These are phyloP conservation scores for Nymphaea colorata DNA, from an alignment of 164 flowering plant genomes.

Conservation along the genomic window DNA sequence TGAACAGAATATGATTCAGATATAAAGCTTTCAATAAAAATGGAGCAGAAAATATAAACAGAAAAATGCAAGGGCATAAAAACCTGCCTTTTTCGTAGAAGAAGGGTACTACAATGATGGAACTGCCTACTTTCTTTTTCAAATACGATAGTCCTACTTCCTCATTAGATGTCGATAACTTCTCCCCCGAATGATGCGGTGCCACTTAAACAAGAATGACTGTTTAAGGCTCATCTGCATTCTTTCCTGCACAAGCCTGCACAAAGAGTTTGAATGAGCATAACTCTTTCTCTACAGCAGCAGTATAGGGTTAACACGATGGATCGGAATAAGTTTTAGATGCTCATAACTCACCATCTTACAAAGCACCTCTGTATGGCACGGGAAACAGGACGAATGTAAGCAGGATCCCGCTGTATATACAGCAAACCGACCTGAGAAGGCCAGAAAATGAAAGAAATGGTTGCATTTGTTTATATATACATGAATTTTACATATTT, in stretches of 20 bases:
- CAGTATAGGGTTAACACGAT: slow-evolving; percentile 2
- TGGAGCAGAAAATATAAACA: too few species aligned
- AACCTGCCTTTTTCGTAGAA: too few species aligned
- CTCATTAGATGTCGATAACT: slow-evolving; percentile 83
- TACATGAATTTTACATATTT: too few species aligned
- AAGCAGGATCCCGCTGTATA: slow-evolving; percentile 83
- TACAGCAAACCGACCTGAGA: slow-evolving; percentile 84
- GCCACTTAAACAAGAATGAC: slow-evolving; percentile 51
- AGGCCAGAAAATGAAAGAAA: not conserved
- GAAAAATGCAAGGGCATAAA: too few species aligned
- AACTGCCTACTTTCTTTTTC: too few species aligned
- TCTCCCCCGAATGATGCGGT: slow-evolving; percentile 76
- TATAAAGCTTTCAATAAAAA: too few species aligned
- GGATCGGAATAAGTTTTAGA: not conserved
- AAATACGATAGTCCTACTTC: too few species aligned
- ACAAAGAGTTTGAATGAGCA: not conserved
- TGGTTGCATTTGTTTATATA: too few species aligned
- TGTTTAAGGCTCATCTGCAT: slow-evolving; percentile 39
- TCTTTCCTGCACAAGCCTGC: slow-evolving; percentile 85
- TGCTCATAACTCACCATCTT: slow-evolving; percentile 58
- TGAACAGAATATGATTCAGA: too few species aligned
- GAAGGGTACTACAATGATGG: too few species aligned
- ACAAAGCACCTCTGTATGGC: slow-evolving; percentile 89
- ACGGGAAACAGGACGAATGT: slow-evolving; percentile 64
- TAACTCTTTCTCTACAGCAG: slow-evolving; percentile 4